Conservation (phyloP, 495 filamentous ascomycete species). For the Filosporella fistucella region DNA sequence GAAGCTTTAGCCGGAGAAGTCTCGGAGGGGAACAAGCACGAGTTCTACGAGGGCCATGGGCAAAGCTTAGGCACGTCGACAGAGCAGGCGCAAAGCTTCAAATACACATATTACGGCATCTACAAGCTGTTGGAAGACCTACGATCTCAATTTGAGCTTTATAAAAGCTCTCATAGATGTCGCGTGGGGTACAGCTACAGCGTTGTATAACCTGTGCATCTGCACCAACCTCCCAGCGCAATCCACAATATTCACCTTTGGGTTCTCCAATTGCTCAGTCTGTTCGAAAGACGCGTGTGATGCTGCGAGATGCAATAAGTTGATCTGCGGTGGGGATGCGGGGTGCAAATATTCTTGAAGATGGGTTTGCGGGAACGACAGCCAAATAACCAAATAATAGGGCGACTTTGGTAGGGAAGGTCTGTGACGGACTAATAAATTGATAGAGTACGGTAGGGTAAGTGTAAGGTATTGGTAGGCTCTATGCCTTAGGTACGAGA, state of each 20-base stretch:
- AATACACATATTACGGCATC: slow-evolving; percentile 4
- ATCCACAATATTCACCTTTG: slow-evolving; percentile 25
- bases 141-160: slow-evolving; percentile 24
- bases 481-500: neutral
- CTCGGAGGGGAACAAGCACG: slow-evolving; percentile 1
- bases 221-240: slow-evolving; percentile 5
- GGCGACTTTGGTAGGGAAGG: too few species aligned
- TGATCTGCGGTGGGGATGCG: neutral
- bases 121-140: slow-evolving; percentile 25
- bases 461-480: neutral
- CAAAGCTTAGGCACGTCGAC: slow-evolving; percentile 2
- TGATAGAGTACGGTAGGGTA: neutral
- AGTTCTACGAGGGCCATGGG: slow-evolving; percentile 7
- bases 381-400: too few species aligned
- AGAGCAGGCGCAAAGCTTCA: slow-evolving; percentile 22
- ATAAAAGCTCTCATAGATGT: slow-evolving; percentile 23
- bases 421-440: too few species aligned
- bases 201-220: slow-evolving; percentile 15
- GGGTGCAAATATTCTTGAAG: too few species aligned
- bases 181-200: slow-evolving; percentile 23
- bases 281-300: neutral
- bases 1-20: neutral
- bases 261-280: neutral
- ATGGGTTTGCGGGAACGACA: too few species aligned
- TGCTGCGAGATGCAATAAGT: neutral